A percentile compares a stretch with the other conserved stretches of the same genome.
Evolutionary conservation across 1,284 basidiomycete species (phyloP).

Genomic region (Rhodotorula sp.): DNA sequence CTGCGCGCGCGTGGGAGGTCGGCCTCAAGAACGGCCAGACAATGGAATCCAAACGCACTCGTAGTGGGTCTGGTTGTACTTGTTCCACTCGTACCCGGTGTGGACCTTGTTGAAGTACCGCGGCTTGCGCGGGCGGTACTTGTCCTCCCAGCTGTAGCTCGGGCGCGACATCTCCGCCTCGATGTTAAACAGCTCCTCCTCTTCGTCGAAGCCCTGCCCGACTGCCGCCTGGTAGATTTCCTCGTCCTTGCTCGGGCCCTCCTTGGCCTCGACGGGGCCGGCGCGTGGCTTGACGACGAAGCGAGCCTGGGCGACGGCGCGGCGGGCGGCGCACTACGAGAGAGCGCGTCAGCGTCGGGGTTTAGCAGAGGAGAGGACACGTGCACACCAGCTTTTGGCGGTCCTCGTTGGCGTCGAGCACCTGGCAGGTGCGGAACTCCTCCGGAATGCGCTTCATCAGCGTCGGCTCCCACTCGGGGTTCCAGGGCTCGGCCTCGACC

Average conservation of each 20-base stretch:
- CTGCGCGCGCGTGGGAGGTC: conserved; percentile 52
- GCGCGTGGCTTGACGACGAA: conserved; percentile 71
- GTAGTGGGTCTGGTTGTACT: conserved; percentile 98
- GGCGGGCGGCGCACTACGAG: conserved; percentile 67
- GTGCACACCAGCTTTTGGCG: conserved; percentile 62
- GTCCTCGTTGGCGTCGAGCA: conserved; percentile 70
- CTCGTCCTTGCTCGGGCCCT: conserved; percentile 30
- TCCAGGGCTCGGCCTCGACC: conserved; percentile 65
- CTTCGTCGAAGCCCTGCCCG: conserved; percentile 84
- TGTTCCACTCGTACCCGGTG: conserved; percentile 99
- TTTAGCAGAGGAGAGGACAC: too few species aligned
- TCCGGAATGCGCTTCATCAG: conserved; percentile 68
- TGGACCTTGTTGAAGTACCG: conserved; percentile 99
- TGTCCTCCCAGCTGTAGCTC: conserved; percentile 97
- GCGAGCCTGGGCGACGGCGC: conserved; percentile 72
- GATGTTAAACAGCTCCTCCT: conserved; percentile 85
- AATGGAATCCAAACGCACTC: conserved; percentile 64
- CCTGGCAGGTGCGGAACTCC: conserved; percentile 77
- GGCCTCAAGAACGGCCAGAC: conserved; percentile 2
- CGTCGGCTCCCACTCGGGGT: conserved; percentile 77
- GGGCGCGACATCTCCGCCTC: conserved; percentile 81
- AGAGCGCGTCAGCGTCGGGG: conserved; percentile 48
- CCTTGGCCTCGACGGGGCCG: conserved; percentile 22
- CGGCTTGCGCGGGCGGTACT: conserved; percentile 96
- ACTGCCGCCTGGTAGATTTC: conserved; percentile 63